A percentile compares a stretch with the other conserved stretches of the same genome.
These are phyloP conservation scores for Phoma sp. DNA, from an alignment of 2,329 filamentous ascomycete genomes.

Conservation along the genomic window DNA sequence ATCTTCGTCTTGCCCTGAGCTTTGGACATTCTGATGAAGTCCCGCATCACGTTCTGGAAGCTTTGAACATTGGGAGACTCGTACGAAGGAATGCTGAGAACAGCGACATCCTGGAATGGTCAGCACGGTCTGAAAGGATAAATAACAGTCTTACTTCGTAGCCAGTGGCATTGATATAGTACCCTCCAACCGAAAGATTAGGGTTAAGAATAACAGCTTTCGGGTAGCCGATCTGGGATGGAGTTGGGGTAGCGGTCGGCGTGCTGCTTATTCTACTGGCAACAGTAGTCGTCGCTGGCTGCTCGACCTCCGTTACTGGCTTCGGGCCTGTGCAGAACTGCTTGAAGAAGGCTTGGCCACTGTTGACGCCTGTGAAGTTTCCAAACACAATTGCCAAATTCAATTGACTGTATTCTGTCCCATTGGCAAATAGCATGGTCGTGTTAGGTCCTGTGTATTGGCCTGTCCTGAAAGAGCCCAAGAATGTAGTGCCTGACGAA, in stretches of 20 bases:
- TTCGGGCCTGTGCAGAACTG: constrained; percentile 45
- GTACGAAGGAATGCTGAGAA: constrained; percentile 55
- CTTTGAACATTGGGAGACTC: constrained; percentile 35
- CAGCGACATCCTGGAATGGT: constrained; percentile 51
- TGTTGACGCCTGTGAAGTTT: constrained; percentile 46
- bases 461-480: constrained; percentile 39
- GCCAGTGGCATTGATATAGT: constrained; percentile 51
- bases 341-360: constrained; percentile 50
- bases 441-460: constrained; percentile 44
- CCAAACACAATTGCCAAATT: constrained; percentile 41
- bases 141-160: constrained; percentile 43
- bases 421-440: constrained; percentile 46
- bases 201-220: constrained; percentile 45
- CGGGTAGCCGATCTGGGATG: constrained; percentile 47
- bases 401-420: constrained; percentile 36
- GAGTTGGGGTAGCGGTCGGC: constrained; percentile 26
- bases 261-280: constrained; percentile 22
- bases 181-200: constrained; percentile 51
- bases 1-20: constrained; percentile 63
- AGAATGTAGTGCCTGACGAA: constrained; percentile 34
- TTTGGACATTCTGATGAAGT: constrained; percentile 57
- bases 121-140: constrained; percentile 38
- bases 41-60: constrained; percentile 49
- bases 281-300: constrained; percentile 16
- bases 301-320: constrained; percentile 17